A percentile compares a stretch with the other conserved stretches of the same genome.
Evolutionary conservation across 345 rosid species (phyloP).

Genomic region (Stellera chamaejasme): DNA sequence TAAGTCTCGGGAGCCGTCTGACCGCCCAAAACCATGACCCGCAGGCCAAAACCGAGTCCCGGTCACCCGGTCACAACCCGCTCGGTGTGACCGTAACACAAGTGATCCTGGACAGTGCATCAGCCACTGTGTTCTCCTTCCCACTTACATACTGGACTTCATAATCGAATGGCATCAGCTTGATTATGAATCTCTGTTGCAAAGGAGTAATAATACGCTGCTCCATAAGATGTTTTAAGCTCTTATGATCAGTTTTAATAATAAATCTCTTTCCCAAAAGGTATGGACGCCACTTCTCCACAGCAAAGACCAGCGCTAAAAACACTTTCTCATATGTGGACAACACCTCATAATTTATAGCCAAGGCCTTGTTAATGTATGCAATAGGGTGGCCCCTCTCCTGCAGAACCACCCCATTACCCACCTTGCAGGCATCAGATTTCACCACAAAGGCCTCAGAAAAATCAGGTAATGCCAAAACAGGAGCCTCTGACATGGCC

Average conservation of each 20-base stretch:
- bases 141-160: neutral
- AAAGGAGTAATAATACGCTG: neutral
- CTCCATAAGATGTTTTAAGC: neutral
- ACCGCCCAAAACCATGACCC: no score
- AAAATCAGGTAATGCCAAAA: neutral
- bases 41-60: no score
- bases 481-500: neutral
- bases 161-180: neutral
- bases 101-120: neutral
- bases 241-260: neutral
- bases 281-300: neutral
- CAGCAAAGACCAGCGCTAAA: no score
- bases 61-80: no score
- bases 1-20: no score
- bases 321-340: neutral
- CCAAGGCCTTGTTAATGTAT: neutral
- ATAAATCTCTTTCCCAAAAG: neutral
- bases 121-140: neutral
- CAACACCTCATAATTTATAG: neutral
- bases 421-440: neutral
- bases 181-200: neutral
- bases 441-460: neutral
- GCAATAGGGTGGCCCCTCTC: no score
- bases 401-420: neutral
- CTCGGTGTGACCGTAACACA: neutral